Evolutionary conservation across 2,329 filamentous ascomycete species (phyloP), one percentile per base, ranked within the genome.

Genomic region (Massarina eburnea): DNA sequence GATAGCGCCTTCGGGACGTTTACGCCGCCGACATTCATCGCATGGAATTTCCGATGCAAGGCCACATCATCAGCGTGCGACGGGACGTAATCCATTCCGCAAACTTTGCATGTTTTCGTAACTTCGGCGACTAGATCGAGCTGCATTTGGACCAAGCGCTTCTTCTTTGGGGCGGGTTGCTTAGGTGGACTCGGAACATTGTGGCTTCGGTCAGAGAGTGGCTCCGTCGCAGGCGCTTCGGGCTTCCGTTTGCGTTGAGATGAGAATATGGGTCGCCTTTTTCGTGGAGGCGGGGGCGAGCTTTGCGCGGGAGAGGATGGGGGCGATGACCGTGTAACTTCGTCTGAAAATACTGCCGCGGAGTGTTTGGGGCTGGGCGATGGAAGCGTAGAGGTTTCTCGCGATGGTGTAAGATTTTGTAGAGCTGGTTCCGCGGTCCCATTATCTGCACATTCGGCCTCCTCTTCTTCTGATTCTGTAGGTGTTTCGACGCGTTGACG

Each of bases 11-110:
- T 83, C 15, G 79, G 78, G 27, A 85, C 72, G 52, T 85, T 80
- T 17, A 85, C 77, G 1, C 84, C 84, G 19, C 79, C 78, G 2
- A 77, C 71, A 54, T 83, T 80, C 69, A 81, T 79, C 27, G 79
- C 78, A 61, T 86, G 84, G 54, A 82, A 86, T 51, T 81, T 83
- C 53, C 79, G 79, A 60, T 87, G 84, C 43, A 86, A 59, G 6
- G 76, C 77, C n/a, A 75, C 72, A 55, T 87, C 84, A 57, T 85
- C 82, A 6, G 73, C 67, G 39, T 80, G 79, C 0, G 82, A 84
- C 3, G 82, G 79, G 26, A 82, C 76, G 55, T 86, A 87, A 42
- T 84, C 80, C 84, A 87, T 87, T 1, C 81, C 80, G 56, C 84
- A 87, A 2, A 71, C 73, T 29, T 73, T 71, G 66, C 84, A 87